These are phyloP conservation scores for Pseudocohnilembus persalinus DNA, from an alignment of 169 alveolate genomes.

Conservation along the genomic window DNA sequence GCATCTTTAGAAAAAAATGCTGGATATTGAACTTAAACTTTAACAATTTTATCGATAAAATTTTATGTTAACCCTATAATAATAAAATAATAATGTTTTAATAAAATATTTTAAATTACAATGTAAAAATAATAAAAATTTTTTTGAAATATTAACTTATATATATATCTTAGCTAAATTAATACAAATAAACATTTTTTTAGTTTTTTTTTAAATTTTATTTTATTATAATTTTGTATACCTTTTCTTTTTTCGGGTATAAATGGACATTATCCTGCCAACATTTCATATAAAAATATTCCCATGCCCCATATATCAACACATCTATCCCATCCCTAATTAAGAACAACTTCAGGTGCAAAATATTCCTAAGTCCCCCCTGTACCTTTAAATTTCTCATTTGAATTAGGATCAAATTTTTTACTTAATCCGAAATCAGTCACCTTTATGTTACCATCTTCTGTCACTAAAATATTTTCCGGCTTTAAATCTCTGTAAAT, in stretches of 20 bases:
- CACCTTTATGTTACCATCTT: conserved; percentile 77
- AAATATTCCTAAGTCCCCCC: conserved; percentile 83
- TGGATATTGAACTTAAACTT: neutral
- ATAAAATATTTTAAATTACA: too few species aligned
- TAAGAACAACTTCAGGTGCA: conserved; percentile 79
- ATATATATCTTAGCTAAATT: too few species aligned
- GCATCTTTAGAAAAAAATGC: neutral
- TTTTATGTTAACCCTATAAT: neutral
- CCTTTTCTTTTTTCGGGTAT: neutral
- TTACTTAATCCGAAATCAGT: conserved; percentile 87
- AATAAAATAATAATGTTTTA: too few species aligned
- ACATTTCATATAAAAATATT: conserved; percentile 64
- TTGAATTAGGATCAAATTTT: conserved; percentile 57
- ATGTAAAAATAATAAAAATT: too few species aligned
- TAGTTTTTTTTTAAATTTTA: too few species aligned
- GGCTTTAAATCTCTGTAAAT: conserved; percentile 81
- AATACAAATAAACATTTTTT: too few species aligned
- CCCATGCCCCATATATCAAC: conserved; percentile 83
- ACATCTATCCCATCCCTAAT: conserved; percentile 73
- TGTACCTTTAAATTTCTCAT: conserved; percentile 55
- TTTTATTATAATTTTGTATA: too few species aligned
- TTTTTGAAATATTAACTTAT: too few species aligned
- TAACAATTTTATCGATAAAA: too few species aligned
- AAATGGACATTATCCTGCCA: conserved; percentile 78
- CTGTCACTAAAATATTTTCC: conserved; percentile 71